Base-by-base conservation (phyloP, 192 early-diverging fungal genomes). In the Rhizophagus clarus region DNA sequence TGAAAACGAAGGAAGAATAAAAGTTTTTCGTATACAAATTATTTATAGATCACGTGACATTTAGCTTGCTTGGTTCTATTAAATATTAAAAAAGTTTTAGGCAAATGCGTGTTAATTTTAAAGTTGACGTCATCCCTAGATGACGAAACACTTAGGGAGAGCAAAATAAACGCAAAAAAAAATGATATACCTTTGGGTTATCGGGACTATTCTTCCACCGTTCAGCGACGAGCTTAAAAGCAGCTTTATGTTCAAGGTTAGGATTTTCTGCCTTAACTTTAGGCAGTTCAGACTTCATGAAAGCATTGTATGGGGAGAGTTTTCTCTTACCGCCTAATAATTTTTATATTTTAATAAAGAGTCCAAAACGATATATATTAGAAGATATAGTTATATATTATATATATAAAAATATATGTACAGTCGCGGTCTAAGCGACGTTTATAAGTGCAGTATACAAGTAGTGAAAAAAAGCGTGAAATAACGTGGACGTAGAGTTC, bases 251-350 rank as follows among this genome's bases (percentile, higher is more conserved):
- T 73, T 82, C 72, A 49, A 92, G 83, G 64, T 72, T 71, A 22
- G 92, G 91, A 82, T 89, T 86, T 80, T 84, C 81, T 28, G 80
- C 80, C 89, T 93, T 93, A 88, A 89, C 87, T 83, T 89, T 89
- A 81, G 89, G 82, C 15, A 93, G 85, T 86, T 92, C 87, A n/a
- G 81, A 69, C 87, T 93, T 93, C 91, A 93, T 93, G 83, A 87
- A 93, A 80, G 85, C 85, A 86, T 93, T 92, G 86, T 93, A 93
- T 71, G 89, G 84, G 32, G 90, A 89, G 63, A 88, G 28, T 83
- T 88, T 90, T 82, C 87, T 88, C 24, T 75, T 80, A 73, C 75
- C 70, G 37, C 75, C 83, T 47, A 69, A 32, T 40, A 29, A 79
- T 28, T 32, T 29, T 68, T n/a, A 69, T 12, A 56, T 49, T 26